Evolutionary conservation across 2,329 filamentous ascomycete genomes (phyloP).

Genomic region (Domatiomyces catenatus): DNA sequence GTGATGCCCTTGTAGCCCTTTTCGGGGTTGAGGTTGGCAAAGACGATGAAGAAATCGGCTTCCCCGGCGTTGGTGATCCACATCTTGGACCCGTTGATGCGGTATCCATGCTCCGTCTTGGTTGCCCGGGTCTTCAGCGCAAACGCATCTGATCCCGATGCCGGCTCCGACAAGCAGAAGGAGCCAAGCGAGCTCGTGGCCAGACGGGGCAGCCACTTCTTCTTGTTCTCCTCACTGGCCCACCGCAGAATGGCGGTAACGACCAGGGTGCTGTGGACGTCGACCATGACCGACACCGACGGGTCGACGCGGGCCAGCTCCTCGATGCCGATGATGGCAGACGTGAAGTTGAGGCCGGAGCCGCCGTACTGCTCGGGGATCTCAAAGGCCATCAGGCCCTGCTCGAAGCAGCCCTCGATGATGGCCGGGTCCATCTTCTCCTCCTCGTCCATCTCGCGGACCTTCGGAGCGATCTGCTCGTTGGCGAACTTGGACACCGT

Average conservation of each 20-base stretch:
- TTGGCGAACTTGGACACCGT: slow-evolving; percentile 79
- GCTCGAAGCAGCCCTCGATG: slow-evolving; percentile 89
- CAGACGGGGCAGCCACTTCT: slow-evolving; percentile 75
- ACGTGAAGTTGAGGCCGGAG: slow-evolving; percentile 96
- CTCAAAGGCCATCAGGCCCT: slow-evolving; percentile 92
- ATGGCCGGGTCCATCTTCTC: slow-evolving; percentile 81
- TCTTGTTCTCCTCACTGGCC: slow-evolving; percentile 60
- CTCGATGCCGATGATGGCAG: slow-evolving; percentile 91
- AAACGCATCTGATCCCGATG: slow-evolving; percentile 89
- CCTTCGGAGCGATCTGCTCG: slow-evolving; percentile 77
- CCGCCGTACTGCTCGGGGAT: slow-evolving; percentile 95
- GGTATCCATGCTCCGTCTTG: slow-evolving; percentile 69
- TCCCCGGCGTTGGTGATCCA: slow-evolving; percentile 99
- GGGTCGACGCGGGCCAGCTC: slow-evolving; percentile 89
- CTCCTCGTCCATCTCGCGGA: slow-evolving; percentile 92
- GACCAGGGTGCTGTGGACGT: slow-evolving; percentile 96
- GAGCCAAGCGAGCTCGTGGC: slow-evolving; percentile 80
- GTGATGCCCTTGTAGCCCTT: slow-evolving; percentile 96
- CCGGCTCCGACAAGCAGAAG: slow-evolving; percentile 85
- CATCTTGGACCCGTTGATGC: slow-evolving; percentile 89
- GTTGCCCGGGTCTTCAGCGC: slow-evolving; percentile 81
- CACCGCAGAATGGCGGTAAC: slow-evolving; percentile 86
- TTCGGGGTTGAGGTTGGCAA: slow-evolving; percentile 82
- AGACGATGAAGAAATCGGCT: slow-evolving; percentile 90
- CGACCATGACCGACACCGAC: slow-evolving; percentile 83